Base-by-base conservation (phyloP, 2,329 filamentous ascomycete species). In the Alternaria rosae region DNA sequence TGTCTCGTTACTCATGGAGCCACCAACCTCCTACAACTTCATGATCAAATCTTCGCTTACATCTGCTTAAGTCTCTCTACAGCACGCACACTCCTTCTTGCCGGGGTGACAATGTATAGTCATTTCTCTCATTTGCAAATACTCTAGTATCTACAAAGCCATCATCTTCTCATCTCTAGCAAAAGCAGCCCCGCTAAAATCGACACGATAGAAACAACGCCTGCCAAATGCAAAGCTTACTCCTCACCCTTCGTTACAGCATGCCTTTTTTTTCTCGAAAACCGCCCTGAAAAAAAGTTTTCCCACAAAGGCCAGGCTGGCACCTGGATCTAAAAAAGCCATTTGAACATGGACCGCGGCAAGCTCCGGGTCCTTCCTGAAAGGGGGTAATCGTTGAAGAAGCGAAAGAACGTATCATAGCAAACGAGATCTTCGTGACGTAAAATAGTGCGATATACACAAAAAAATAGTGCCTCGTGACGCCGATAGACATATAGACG, bases 311-410 rank as follows among this genome's bases (percentile, higher is more conserved):
- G 59, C 65, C 70, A 71, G 70, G 71, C 70, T 73, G 69, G 70
- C 66, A 72, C 72, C 73, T 71, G 69, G 69, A 59, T 70, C 66
- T 59, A 62, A 66, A 57, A 51, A 71, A 70, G 68, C 63, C 65
- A 71, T 52, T 60, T 71, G 54, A 72, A 71, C 69, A 73, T 71
- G 69, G 66, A 74, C 47, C 65, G 62, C 70, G 72, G 70, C 71
- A 71, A 72, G 70, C 64, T 69, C 71, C 72, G 71, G 66, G 35
- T 38, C 68, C 68, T 69, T 73, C 69, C 71, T 71, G 67, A 72
- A 72, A 73, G 69, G 70, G 71, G 71, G 71, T 74, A 73, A 69
- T 74, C 71, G 64, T 70, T 70, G 54, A 43, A 73, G 68, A 72
- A 74, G 64, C 51, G 63, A 73, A 70, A 64, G 59, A 15, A 48